phyloP scores from a whole-genome alignment of 164 flowering plant genomes.

The Akebia trifoliata region DNA sequence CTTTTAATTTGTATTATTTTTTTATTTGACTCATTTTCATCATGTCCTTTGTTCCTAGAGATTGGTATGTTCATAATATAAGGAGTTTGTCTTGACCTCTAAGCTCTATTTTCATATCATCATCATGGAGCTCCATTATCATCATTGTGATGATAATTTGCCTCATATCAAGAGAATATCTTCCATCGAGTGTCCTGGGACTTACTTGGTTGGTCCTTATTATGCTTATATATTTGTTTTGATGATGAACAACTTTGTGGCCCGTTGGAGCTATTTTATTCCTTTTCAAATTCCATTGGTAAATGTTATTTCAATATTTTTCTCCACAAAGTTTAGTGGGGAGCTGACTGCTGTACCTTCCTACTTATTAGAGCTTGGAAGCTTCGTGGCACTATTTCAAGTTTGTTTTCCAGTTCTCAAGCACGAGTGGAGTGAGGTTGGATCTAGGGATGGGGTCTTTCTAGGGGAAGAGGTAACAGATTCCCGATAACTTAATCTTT shows the following conservation, averaged over 20 bases:
- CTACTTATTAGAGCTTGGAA: conserved; percentile 25
- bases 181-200: too few relatives aligned
- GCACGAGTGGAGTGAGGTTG: conserved; percentile 44
- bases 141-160: too few relatives aligned
- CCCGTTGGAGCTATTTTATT: neutral
- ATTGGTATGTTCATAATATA: too few relatives aligned
- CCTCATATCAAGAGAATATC: too few relatives aligned
- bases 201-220: neutral
- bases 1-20: too few relatives aligned
- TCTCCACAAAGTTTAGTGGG: neutral
- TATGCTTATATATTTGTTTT: neutral
- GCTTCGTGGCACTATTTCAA: conserved; percentile 34
- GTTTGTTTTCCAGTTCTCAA: conserved; percentile 49
- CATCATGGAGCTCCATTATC: too few relatives aligned
- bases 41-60: too few relatives aligned
- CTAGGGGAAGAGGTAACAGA: conserved; percentile 41
- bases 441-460: conserved; percentile 21
- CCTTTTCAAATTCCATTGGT: neutral
- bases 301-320: neutral
- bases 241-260: neutral
- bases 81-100: too few relatives aligned
- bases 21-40: too few relatives aligned
- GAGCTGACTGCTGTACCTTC: conserved; percentile 4
- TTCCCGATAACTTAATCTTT: neutral
- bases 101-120: too few relatives aligned